Evolutionary conservation across 2,329 filamentous ascomycete genomes (phyloP).

Genomic region (Lomentospora prolificans): DNA sequence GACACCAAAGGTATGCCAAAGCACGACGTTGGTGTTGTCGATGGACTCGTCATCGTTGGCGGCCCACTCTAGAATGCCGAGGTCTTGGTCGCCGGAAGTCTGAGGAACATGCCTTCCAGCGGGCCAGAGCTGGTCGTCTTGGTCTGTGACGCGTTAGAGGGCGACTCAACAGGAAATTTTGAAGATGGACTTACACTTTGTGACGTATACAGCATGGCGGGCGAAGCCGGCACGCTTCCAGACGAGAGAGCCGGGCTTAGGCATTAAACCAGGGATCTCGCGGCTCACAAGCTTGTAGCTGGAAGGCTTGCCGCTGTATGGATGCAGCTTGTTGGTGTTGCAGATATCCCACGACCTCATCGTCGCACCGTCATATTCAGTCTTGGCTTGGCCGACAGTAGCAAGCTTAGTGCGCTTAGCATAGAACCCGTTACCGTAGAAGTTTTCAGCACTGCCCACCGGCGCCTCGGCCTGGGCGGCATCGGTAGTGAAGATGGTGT

Average conservation of each 20-base stretch:
- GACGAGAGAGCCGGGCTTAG: conserved; percentile 71
- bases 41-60: conserved; percentile 58
- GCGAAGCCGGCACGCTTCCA: conserved; percentile 89
- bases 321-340: conserved; percentile 76
- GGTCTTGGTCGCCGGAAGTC: conserved; percentile 68
- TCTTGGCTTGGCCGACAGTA: conserved; percentile 57
- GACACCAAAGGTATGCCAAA: conserved; percentile 91
- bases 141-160: conserved; percentile 42
- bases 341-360: conserved; percentile 83
- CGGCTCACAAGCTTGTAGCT: conserved; percentile 85
- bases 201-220: conserved; percentile 78
- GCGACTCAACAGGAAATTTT: no score
- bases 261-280: conserved; percentile 68
- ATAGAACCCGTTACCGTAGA: conserved; percentile 83
- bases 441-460: conserved; percentile 73
- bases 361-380: conserved; percentile 73
- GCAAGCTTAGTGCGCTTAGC: conserved; percentile 72
- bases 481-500: conserved; percentile 79
- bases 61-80: conserved; percentile 69
- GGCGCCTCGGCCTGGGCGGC: conserved; percentile 60
- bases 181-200: conserved; percentile 55
- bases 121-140: conserved; percentile 72
- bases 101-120: conserved; percentile 83
- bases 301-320: conserved; percentile 74
- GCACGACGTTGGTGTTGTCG: conserved; percentile 74